Conservation (phyloP, 768 basidiomycete species). For the Termitomyces sp. region DNA sequence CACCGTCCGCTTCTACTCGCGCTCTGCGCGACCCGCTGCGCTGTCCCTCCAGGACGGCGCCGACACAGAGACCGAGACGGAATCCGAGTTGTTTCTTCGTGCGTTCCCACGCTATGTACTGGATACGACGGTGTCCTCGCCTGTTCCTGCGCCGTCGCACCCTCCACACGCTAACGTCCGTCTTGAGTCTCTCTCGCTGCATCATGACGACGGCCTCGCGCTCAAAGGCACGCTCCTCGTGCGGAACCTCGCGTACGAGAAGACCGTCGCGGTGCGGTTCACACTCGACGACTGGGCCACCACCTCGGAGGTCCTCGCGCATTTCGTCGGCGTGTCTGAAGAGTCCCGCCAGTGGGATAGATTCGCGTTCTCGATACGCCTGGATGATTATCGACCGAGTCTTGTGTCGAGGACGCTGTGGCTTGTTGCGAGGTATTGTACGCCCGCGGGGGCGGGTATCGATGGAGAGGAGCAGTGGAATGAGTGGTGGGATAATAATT, state of each 20-base stretch:
- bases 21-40: conserved; percentile 66
- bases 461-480: conserved; percentile 31
- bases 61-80: conserved; percentile 46
- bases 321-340: too few species aligned
- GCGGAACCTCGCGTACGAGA: conserved; percentile 83
- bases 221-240: conserved; percentile 80
- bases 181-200: conserved; percentile 24
- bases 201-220: conserved; percentile 19
- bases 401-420: conserved; percentile 53
- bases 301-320: conserved; percentile 76
- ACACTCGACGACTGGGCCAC: conserved; percentile 96
- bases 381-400: conserved; percentile 65
- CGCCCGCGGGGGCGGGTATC: not conserved
- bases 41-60: conserved; percentile 29
- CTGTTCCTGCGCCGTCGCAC: conserved; percentile 22
- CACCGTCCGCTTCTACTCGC: conserved; percentile 59
- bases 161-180: conserved; percentile 26
- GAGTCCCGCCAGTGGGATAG: conserved; percentile 49
- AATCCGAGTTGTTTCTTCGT: conserved; percentile 37
- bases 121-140: conserved; percentile 18
- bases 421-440: conserved; percentile 54
- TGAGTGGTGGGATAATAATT: conserved; percentile 97
- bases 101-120: conserved; percentile 12
- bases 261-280: conserved; percentile 81
- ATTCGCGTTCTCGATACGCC: conserved; percentile 57